These are phyloP conservation scores for Salix viminalis DNA, from an alignment of 345 rosid species.

Conservation along the genomic window DNA sequence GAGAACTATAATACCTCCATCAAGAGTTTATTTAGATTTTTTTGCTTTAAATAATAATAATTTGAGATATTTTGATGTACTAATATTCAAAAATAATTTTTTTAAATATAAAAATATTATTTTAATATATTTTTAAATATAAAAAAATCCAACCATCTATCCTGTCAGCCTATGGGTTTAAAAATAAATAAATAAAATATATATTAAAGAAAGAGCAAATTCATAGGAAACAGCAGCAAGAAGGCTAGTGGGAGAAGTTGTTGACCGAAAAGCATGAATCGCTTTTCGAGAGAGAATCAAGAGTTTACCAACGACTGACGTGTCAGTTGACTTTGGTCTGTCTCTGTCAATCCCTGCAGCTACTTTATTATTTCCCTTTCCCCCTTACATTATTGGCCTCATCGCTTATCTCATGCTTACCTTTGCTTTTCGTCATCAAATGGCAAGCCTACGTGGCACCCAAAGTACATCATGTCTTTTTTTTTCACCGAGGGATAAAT, in stretches of 20 bases:
- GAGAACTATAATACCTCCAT: no score
- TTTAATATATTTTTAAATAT: no score
- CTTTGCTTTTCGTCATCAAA: not conserved
- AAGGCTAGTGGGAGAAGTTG: conserved; percentile 4
- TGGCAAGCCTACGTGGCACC: no score
- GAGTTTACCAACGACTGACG: not conserved
- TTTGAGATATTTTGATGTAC: no score
- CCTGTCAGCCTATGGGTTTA: no score
- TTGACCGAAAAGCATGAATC: not conserved
- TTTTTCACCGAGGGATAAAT: no score
- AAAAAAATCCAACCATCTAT: no score
- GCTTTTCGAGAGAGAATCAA: not conserved
- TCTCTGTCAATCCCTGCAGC: not conserved
- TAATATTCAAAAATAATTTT: no score
- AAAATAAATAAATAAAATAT: not conserved
- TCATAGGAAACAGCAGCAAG: not conserved
- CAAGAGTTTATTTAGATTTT: no score
- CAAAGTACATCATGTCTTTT: no score
- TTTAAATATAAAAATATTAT: no score
- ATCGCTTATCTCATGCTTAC: not conserved
- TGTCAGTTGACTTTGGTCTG: conserved; percentile 3
- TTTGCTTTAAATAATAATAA: no score
- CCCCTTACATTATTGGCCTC: not conserved
- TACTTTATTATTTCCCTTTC: not conserved
- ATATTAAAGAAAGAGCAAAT: not conserved